Conservation (phyloP, 1,139 yeast species). For the Nakaseomyces sp. region DNA sequence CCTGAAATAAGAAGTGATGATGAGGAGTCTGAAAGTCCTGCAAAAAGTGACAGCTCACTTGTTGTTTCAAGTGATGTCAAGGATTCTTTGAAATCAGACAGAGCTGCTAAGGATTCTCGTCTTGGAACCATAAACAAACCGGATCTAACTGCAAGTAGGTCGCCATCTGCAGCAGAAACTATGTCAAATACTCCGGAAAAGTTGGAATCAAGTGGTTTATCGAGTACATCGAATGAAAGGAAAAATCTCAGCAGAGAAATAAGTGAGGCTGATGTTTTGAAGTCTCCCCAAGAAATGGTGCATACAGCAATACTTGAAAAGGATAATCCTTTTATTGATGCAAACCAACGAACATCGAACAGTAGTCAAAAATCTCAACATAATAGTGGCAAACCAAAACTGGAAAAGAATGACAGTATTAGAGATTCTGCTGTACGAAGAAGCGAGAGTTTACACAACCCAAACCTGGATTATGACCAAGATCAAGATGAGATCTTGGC, state of each 20-base stretch:
- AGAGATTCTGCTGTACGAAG: conserved; percentile 6
- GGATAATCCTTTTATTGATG: conserved; percentile 27
- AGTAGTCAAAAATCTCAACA: conserved; percentile 1
- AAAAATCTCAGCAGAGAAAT: not conserved
- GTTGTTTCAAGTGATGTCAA: not conserved
- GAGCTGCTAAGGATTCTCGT: too few relatives aligned
- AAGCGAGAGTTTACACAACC: conserved; percentile 15
- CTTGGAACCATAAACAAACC: too few relatives aligned
- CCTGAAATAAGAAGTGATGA: not conserved
- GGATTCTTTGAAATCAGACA: too few relatives aligned
- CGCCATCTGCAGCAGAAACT: too few relatives aligned
- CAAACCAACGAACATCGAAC: not conserved
- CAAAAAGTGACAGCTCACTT: not conserved
- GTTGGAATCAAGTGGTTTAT: not conserved
- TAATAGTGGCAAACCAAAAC: conserved; percentile 1
- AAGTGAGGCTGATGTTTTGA: conserved; percentile 5
- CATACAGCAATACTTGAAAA: conserved; percentile 26
- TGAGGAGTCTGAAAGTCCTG: not conserved
- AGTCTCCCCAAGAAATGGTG: conserved; percentile 11
- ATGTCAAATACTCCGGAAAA: not conserved
- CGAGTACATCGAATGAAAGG: too few relatives aligned
- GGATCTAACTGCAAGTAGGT: too few relatives aligned
- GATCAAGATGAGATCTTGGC: conserved; percentile 16
- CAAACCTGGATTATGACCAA: conserved; percentile 19
- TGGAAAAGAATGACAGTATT: conserved; percentile 7